These are phyloP conservation scores for Marasmius sp. DNA, from an alignment of 1,284 basidiomycete species.

Conservation along the genomic window DNA sequence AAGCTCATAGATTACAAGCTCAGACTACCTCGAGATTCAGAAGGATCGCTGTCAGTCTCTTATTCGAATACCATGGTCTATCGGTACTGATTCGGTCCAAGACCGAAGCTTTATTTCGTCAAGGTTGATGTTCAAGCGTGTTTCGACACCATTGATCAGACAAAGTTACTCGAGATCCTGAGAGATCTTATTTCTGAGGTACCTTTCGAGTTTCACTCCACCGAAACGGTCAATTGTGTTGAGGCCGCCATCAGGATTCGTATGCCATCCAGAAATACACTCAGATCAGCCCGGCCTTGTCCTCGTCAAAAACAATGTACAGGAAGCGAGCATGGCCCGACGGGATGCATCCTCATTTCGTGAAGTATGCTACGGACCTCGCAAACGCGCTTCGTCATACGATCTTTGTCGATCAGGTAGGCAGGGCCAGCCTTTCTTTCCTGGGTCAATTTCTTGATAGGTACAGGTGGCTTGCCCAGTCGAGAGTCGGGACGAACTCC, in stretches of 20 bases:
- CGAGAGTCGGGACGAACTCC: slow-evolving; percentile 57
- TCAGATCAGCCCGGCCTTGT: slow-evolving; percentile 50
- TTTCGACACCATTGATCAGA: slow-evolving; percentile 96
- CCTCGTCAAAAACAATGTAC: slow-evolving; percentile 56
- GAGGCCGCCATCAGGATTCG: slow-evolving; percentile 43
- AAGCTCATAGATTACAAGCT: slow-evolving; percentile 73
- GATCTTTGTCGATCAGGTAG: slow-evolving; percentile 84
- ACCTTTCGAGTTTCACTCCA: slow-evolving; percentile 7
- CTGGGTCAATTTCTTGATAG: background rate
- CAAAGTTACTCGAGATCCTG: slow-evolving; percentile 80
- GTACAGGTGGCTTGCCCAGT: slow-evolving; percentile 61
- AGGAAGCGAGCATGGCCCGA: slow-evolving; percentile 59
- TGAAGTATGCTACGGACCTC: slow-evolving; percentile 64
- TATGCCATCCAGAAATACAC: slow-evolving; percentile 70
- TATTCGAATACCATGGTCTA: background rate
- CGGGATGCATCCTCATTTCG: slow-evolving; percentile 68
- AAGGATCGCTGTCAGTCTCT: slow-evolving; percentile 53
- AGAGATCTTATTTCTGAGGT: slow-evolving; percentile 75
- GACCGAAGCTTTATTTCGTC: slow-evolving; percentile 89
- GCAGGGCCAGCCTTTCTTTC: background rate
- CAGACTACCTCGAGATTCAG: slow-evolving; percentile 41
- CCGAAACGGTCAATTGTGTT: background rate
- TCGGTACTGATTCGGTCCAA: slow-evolving; percentile 27
- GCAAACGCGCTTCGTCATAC: slow-evolving; percentile 71
- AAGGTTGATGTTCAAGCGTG: slow-evolving; percentile 96